phyloP scores from a whole-genome alignment of 2,329 filamentous ascomycete species.

The Ceratocystis albifundus region DNA sequence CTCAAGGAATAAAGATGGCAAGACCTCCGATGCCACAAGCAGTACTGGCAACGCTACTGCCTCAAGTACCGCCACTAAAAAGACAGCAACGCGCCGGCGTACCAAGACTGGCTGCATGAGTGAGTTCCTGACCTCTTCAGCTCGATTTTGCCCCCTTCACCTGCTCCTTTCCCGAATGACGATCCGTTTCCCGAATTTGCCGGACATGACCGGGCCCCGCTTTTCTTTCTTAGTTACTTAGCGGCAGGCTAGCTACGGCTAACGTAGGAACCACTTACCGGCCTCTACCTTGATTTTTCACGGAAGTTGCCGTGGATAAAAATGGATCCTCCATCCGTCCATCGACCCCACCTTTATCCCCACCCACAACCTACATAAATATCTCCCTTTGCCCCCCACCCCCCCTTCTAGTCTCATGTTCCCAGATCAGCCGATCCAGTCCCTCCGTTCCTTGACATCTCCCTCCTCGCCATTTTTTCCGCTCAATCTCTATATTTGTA shows the following conservation, averaged over 20 bases:
- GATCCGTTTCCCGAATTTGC: no score
- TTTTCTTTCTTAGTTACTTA: not conserved
- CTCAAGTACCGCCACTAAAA: slow-evolving; percentile 30
- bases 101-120: slow-evolving; percentile 91
- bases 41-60: not conserved
- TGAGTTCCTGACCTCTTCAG: slow-evolving; percentile 36
- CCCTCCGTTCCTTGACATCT: no score
- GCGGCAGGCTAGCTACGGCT: no score
- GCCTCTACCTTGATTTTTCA: no score
- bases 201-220: not conserved
- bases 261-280: no score
- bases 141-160: not conserved
- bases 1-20: not conserved
- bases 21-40: not conserved
- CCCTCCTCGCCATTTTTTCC: not conserved
- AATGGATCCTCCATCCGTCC: no score
- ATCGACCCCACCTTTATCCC: no score
- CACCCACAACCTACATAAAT: no score
- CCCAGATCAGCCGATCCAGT: no score
- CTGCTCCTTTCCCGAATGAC: not conserved
- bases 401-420: no score
- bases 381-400: no score
- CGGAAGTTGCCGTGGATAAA: not conserved
- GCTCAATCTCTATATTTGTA: not conserved
- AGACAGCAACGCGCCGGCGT: slow-evolving; percentile 48